Percentiles rank a stretch among this genome's conserved stretches.
Evolutionary conservation across 768 basidiomycete genomes (phyloP).

Genomic region (Phallus indusiatus): DNA sequence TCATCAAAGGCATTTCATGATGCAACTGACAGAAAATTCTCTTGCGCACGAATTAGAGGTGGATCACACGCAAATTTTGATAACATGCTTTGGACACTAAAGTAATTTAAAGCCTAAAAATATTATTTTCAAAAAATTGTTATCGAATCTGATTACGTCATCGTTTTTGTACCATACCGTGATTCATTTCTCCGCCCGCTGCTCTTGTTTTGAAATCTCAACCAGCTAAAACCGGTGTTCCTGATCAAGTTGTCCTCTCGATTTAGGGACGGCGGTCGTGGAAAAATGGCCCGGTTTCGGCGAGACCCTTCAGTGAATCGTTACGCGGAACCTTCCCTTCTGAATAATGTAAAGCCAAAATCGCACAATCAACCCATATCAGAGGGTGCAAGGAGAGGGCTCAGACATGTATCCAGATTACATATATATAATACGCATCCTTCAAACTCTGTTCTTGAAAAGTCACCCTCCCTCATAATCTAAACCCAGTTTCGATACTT

Average conservation of each 20-base stretch:
- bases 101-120: too few relatives aligned
- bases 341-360: neutral
- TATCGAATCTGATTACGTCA: too few relatives aligned
- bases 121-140: too few relatives aligned
- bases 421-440: neutral
- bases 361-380: neutral
- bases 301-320: neutral
- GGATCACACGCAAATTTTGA: too few relatives aligned
- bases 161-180: too few relatives aligned
- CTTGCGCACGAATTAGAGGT: too few relatives aligned
- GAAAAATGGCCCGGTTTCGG: neutral
- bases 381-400: neutral
- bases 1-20: too few relatives aligned
- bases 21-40: too few relatives aligned
- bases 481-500: neutral
- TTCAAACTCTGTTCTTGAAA: neutral
- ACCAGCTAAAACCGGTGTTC: too few relatives aligned
- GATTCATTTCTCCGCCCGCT: too few relatives aligned
- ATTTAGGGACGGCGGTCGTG: neutral
- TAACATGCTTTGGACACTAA: too few relatives aligned
- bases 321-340: neutral
- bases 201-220: too few relatives aligned
- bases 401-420: neutral
- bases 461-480: neutral
- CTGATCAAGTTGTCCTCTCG: neutral